These are phyloP conservation scores for Triticum urartu DNA, from an alignment of 176 grass and related monocot species.

Conservation along the genomic window DNA sequence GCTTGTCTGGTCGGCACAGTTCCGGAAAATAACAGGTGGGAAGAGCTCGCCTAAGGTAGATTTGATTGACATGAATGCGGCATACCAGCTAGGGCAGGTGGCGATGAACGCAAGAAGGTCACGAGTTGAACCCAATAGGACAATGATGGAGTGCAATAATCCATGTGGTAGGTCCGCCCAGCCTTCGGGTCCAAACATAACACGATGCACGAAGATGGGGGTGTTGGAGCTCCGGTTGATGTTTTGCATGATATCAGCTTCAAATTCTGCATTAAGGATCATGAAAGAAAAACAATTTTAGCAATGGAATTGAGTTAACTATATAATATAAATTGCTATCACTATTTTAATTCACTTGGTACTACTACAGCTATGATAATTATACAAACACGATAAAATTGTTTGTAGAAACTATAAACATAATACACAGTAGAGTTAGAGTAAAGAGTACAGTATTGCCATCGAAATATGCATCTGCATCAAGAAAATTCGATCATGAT, in stretches of 20 bases:
- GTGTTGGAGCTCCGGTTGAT: background rate
- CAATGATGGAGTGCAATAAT: conserved; percentile 29
- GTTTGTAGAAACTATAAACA: too few species aligned
- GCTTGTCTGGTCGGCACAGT: background rate
- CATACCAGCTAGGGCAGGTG: background rate
- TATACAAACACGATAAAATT: too few species aligned
- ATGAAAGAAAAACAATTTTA: background rate
- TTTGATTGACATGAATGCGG: background rate
- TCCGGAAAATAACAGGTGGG: background rate
- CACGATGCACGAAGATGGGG: background rate
- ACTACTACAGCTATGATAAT: too few species aligned
- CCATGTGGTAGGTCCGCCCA: conserved; percentile 36
- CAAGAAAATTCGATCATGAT: too few species aligned
- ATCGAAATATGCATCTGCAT: too few species aligned
- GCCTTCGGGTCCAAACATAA: background rate
- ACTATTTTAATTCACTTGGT: too few species aligned
- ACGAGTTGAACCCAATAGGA: conserved; percentile 14
- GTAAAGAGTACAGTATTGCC: too few species aligned
- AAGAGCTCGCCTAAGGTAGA: background rate
- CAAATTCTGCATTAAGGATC: background rate
- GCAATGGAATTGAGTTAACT: background rate
- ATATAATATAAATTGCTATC: background rate
- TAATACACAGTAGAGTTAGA: too few species aligned
- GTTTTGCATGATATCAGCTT: background rate
- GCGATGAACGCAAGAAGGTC: background rate